Conservation (phyloP, 192 early-diverging fungal genomes). For the Backusella macrospora region DNA sequence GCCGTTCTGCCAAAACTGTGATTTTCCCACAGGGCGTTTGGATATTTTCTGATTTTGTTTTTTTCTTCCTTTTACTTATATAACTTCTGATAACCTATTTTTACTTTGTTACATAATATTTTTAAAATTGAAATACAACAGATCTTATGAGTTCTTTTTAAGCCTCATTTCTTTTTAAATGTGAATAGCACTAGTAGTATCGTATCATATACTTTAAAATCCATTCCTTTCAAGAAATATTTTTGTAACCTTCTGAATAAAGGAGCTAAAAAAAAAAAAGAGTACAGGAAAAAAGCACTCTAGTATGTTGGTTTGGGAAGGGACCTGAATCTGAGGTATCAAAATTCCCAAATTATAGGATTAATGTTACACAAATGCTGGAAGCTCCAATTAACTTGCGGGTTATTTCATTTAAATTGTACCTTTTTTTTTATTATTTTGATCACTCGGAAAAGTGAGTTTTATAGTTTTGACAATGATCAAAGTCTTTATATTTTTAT, state of each 20-base stretch:
- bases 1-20: conserved; percentile 11
- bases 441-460: too few species aligned
- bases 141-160: background rate
- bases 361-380: conserved; percentile 3
- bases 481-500: background rate
- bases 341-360: conserved; percentile 2
- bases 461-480: background rate
- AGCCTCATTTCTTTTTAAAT: background rate
- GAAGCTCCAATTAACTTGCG: background rate
- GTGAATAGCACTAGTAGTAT: background rate
- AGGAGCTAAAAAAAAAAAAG: conserved; percentile 4
- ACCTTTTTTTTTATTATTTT: background rate
- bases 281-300: background rate
- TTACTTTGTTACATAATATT: background rate
- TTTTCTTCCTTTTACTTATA: background rate
- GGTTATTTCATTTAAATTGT: background rate
- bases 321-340: background rate
- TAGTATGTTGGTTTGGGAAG: background rate
- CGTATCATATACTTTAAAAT: background rate
- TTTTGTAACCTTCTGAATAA: conserved; percentile 13
- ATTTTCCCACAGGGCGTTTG: conserved; percentile 1
- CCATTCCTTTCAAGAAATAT: background rate
- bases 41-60: conserved; percentile 10
- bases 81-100: background rate
- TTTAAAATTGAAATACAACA: background rate